Conservation (phyloP, 768 basidiomycete species). For the Xerocomus brunneocitrinus region DNA sequence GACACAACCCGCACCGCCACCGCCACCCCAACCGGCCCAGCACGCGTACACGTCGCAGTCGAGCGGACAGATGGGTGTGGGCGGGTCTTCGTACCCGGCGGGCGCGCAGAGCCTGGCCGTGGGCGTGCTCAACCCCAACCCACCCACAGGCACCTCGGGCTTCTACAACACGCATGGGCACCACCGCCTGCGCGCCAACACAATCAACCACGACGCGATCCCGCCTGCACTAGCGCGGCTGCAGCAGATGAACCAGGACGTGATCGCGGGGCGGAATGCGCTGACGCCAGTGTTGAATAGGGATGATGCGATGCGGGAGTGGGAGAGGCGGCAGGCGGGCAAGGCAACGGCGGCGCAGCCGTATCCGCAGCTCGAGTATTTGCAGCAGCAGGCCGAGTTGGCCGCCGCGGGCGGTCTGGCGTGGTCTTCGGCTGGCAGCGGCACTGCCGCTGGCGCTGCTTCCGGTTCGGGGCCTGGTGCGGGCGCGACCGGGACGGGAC, state of each 20-base stretch:
- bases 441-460: constrained; percentile 18
- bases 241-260: constrained; percentile 85
- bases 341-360: constrained; percentile 67
- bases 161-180: constrained; percentile 47
- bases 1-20: constrained; percentile 30
- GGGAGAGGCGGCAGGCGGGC: constrained; percentile 85
- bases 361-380: constrained; percentile 85
- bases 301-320: constrained; percentile 92
- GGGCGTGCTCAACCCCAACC: constrained; percentile 43
- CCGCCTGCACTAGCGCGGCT: constrained; percentile 89
- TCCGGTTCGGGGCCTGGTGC: constrained; percentile 8
- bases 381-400: constrained; percentile 91
- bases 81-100: constrained; percentile 15
- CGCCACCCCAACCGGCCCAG: constrained; percentile 20
- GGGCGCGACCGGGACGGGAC: constrained; percentile 13
- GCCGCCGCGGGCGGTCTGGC: constrained; percentile 57
- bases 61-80: constrained; percentile 15
- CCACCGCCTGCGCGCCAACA: constrained; percentile 79
- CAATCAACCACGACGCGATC: constrained; percentile 86
- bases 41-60: constrained; percentile 27
- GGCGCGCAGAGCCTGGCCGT: constrained; percentile 19
- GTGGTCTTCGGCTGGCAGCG: constrained; percentile 42
- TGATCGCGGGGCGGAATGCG: constrained; percentile 66
- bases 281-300: constrained; percentile 91
- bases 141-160: constrained; percentile 35